Evolutionary conservation across 805 yeast genomes (phyloP), one percentile per base, ranked within the genome.

Genomic region (Saccharomycopsis fermentans): DNA sequence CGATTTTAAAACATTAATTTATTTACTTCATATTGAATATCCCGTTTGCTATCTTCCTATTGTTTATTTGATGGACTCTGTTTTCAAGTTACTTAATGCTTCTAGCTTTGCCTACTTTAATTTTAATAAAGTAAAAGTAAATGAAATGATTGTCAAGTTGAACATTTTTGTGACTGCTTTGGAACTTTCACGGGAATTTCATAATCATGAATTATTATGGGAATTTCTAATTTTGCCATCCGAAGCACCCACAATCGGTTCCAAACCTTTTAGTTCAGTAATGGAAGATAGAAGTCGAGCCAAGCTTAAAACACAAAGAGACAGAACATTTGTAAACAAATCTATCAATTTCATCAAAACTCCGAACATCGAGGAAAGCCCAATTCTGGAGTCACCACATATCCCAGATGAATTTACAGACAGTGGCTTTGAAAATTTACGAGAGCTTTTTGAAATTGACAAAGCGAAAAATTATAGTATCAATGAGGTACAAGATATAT

Each of bases 101-200:
- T 48, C 69, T 2, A 65, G 67, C 1, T 63, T 67, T 3, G 72
- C 75, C 3, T 63, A 65, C 17, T 74, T 70, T 11, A 63, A 65
- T n/a, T 67, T 66, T 62, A 75, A 74, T 61, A 82, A 82, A 63
- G 65, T 75, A 50, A 73, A 76, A 53, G 63, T 79, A 37, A 82
- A 82, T 63, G 72, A 78, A 36, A 68, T 80, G 37, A 67, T 82
- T 21, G 74, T 76, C 39, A 70, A 73, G 37, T 62, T 84, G 37
- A 84, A 84, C 63, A 62, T 77, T 6, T 70, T 83, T 37, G 65
- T 86, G 14, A 69, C 74, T 19, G 67, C 74, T n/a, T 61, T 83
- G 3, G 32, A 58, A 19, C 59, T 70, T 6, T 67, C 71, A 50
- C 71, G 72, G 14, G 67, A 71, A 3, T 65, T 73, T 17, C 53